A percentile compares a stretch with the other conserved stretches of the same genome.
Conservation (phyloP, 768 basidiomycete species). For the Lactarius indigo region DNA sequence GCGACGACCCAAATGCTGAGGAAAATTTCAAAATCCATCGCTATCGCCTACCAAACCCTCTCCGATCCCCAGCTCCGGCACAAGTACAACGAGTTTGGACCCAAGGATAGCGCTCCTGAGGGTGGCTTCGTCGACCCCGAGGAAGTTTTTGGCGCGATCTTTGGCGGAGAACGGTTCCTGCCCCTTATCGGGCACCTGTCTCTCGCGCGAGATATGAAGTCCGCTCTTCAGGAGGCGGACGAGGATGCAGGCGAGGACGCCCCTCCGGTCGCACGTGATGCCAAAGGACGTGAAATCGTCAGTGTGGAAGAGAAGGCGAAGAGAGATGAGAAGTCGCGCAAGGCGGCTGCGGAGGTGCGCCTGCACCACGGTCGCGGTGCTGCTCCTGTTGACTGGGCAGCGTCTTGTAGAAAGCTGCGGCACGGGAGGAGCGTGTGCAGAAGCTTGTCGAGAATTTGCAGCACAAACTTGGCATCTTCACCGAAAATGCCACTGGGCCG, state of each 20-base stretch:
- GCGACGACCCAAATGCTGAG: conserved; percentile 77
- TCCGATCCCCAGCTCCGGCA: conserved; percentile 71
- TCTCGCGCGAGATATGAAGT: conserved; percentile 88
- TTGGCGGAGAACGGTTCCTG: conserved; percentile 82
- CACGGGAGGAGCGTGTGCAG: conserved; percentile 68
- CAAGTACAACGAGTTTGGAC: conserved; percentile 91
- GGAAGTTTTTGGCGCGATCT: conserved; percentile 71
- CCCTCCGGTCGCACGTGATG: conserved; percentile 45
- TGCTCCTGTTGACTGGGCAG: conserved; percentile 17
- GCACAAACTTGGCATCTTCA: conserved; percentile 82
- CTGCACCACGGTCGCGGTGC: conserved; percentile 7
- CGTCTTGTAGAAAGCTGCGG: conserved; percentile 64
- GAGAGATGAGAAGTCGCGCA: conserved; percentile 66
- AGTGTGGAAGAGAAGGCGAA: conserved; percentile 40
- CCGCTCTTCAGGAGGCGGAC: conserved; percentile 83
- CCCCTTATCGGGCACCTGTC: conserved; percentile 89
- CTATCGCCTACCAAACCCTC: conserved; percentile 84
- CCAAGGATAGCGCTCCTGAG: conserved; percentile 76
- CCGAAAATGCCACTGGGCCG: conserved; percentile 73
- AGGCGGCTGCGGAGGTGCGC: conserved; percentile 65
- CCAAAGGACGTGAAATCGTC: conserved; percentile 42
- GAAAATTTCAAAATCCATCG: conserved; percentile 90
- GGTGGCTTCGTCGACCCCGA: conserved; percentile 88
- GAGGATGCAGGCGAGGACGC: conserved; percentile 48
- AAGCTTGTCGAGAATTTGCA: conserved; percentile 77